Conservation (phyloP, 2,329 filamentous ascomycete genomes). For the Fusarium mexicanum region DNA sequence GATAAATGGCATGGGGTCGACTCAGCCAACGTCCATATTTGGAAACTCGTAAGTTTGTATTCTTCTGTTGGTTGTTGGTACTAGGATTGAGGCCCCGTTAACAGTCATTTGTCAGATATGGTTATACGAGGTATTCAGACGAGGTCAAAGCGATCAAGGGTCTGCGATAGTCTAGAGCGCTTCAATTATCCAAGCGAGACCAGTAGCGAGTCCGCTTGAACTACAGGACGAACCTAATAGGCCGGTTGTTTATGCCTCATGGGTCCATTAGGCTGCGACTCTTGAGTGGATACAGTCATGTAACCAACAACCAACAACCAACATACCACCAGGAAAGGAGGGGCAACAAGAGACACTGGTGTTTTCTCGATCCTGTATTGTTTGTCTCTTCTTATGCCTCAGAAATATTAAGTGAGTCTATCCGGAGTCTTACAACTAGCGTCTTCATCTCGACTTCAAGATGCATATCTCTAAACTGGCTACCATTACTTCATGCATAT, state of each 20-base stretch:
- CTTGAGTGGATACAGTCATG: not conserved
- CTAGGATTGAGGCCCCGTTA: too few relatives aligned
- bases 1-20: too few relatives aligned
- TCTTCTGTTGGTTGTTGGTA: too few relatives aligned
- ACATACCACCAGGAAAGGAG: not conserved
- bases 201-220: not conserved
- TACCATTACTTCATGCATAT: fast-evolving
- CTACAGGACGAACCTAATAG: not conserved
- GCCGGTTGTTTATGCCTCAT: not conserved
- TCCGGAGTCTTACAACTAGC: not conserved
- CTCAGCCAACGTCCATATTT: too few relatives aligned
- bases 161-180: not conserved
- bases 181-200: not conserved
- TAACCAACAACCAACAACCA: not conserved
- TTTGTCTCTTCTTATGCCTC: not conserved
- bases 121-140: too few relatives aligned
- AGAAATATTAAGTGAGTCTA: not conserved
- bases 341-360: not conserved
- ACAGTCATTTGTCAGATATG: too few relatives aligned
- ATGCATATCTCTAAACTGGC: not conserved
- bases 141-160: too few relatives aligned
- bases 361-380: fast-evolving
- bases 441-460: not conserved
- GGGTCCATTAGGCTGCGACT: not conserved
- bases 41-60: too few relatives aligned